Evolutionary conservation across 768 basidiomycete genomes (phyloP).

Genomic region (Coprinopsis sp.): DNA sequence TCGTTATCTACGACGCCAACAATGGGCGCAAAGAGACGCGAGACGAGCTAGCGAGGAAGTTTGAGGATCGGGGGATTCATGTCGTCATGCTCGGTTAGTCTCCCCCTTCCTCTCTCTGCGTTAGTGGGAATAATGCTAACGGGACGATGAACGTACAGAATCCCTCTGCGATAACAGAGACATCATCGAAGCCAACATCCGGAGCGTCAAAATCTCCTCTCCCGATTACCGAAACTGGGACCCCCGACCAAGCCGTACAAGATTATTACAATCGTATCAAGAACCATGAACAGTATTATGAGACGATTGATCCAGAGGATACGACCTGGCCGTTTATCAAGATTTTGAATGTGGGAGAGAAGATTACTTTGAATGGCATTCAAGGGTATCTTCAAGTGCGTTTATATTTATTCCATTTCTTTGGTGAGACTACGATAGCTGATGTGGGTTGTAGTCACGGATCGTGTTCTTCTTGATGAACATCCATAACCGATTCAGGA

Average conservation of each 20-base stretch:
- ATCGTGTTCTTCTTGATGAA: slow-evolving; percentile 99
- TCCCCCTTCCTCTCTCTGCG: neutral
- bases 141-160: slow-evolving; percentile 62
- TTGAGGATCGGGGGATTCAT: slow-evolving; percentile 82
- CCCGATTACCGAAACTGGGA: slow-evolving; percentile 96
- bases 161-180: slow-evolving; percentile 88
- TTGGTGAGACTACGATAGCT: slow-evolving; percentile 7
- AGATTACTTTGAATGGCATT: slow-evolving; percentile 92
- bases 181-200: slow-evolving; percentile 90
- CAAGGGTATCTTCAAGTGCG: slow-evolving; percentile 82
- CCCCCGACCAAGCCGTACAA: slow-evolving; percentile 82
- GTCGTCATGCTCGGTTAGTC: slow-evolving; percentile 84
- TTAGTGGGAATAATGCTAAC: neutral
- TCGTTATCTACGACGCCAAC: slow-evolving; percentile 98
- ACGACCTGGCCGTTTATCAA: slow-evolving; percentile 91
- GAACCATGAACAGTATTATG: slow-evolving; percentile 83
- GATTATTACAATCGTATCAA: slow-evolving; percentile 90
- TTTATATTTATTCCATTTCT: neutral
- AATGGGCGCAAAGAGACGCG: slow-evolving; percentile 73
- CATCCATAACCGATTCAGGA: slow-evolving; percentile 89
- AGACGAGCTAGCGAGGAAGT: slow-evolving; percentile 74
- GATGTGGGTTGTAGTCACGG: slow-evolving; percentile 65
- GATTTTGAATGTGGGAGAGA: slow-evolving; percentile 94
- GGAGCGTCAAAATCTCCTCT: slow-evolving; percentile 96
- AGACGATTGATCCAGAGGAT: slow-evolving; percentile 90